These are phyloP conservation scores for Globisporangium perplexum DNA, from an alignment of 352 stramenopile genomes.

Conservation along the genomic window DNA sequence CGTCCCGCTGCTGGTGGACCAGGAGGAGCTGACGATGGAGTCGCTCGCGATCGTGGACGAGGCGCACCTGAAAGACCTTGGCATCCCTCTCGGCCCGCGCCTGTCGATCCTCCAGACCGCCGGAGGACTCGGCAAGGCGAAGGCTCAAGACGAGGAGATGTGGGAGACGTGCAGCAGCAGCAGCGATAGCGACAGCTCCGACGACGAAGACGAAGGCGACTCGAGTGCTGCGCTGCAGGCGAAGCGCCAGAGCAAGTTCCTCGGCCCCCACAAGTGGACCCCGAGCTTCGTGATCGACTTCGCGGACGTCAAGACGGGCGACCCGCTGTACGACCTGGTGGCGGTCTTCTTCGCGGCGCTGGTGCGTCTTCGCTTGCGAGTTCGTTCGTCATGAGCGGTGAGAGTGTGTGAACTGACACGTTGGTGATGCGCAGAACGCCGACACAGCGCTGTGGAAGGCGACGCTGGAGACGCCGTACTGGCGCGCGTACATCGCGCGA, in stretches of 20 bases:
- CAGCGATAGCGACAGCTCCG: constrained; percentile 41
- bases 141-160: constrained; percentile 22
- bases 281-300: constrained; percentile 83
- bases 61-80: constrained; percentile 46
- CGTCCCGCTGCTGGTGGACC: constrained; percentile 35
- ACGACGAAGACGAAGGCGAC: constrained; percentile 30
- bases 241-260: constrained; percentile 42
- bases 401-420: neutral
- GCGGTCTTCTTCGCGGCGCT: constrained; percentile 74
- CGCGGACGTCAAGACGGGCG: constrained; percentile 79
- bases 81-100: constrained; percentile 52
- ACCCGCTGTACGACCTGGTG: constrained; percentile 84
- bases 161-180: constrained; percentile 52
- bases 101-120: constrained; percentile 43
- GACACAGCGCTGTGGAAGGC: constrained; percentile 54
- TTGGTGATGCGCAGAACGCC: constrained; percentile 35
- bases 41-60: constrained; percentile 40
- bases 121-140: constrained; percentile 10
- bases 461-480: constrained; percentile 58
- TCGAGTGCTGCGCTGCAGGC: constrained; percentile 19
- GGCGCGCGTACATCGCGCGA: constrained; percentile 58
- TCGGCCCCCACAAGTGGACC: constrained; percentile 46
- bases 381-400: too few relatives aligned
- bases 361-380: constrained; percentile 26
- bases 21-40: constrained; percentile 50